Evolutionary conservation across 352 stramenopile genomes (phyloP), one percentile per base, ranked within the genome.

Genomic region (Pythium rhizo-oryzae): DNA sequence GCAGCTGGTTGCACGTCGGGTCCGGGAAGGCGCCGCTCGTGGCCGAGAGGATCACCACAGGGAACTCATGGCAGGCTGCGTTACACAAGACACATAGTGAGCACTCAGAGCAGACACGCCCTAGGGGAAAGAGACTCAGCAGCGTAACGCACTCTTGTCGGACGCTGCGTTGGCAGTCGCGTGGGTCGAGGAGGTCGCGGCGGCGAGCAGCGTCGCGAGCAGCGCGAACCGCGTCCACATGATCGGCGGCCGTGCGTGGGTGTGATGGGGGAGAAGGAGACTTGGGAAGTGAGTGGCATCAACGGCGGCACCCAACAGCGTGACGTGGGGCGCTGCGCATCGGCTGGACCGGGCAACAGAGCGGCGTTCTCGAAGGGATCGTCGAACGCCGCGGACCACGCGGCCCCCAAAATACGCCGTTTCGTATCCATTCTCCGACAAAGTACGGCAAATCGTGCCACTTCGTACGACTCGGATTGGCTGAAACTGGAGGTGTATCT

Each of bases 1-100:
- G 82, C 30, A 84, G 67, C 56, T 90, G 83, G 70, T 91, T 90
- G 71, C 86, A 94, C 41, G 78, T 90, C 46, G 77, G 60, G 35
- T 85, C 78, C n/a, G 86, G 86, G 67, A 93, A 89, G 30, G 71
- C 76, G 56, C 69, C 70, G 67, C 77, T 73, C 54, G 81, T 53
- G 37, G 84, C 78, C 63, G 82, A 85, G 47, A 93, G 65, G 33
- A 91, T 76, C 52, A 93, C 77, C 43, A 93, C 73, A 2, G 84
- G 84, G 53, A 93, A 67, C 54, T 91, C 84, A 68, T 89, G 89
- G 64, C 84, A 93, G 8, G 60, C 76, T 83, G n/a, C 49, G 12
- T 11, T 3, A n/a, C 25, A 2, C 23, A 44, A 49, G 16, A 54
- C 16, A 19, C 1, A 47, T 4, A 8, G 41, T 19, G 15, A 41